Base-by-base conservation (phyloP, 2,329 filamentous ascomycete genomes). In the Dendrostoma leiphaemia region DNA sequence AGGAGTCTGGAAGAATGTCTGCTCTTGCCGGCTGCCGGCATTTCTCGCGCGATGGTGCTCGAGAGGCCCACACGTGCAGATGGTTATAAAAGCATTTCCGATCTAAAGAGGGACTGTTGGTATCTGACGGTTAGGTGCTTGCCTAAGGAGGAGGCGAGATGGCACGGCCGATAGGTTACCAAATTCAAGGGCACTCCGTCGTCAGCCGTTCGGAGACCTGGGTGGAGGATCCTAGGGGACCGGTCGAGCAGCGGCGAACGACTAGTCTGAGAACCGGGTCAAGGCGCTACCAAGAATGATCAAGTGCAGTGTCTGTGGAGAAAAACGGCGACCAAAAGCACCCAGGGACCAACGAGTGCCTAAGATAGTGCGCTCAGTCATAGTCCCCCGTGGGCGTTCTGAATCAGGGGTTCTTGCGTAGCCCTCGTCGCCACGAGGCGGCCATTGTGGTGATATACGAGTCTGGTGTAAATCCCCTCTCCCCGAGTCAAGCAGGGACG, bases 281-380 rank as follows among this genome's bases (percentile, higher is more conserved):
- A 28, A 48, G 46, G 46, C 54, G 51, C 51, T 41, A 28, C 50
- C 43, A 34, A 54, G 51, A 47, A 53, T 21, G 28, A 24, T 41
- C 34, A 49, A 57, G 46, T 31, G 28, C 23, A 50, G 38, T 26
- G 51, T 57, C 50, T 57, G 54, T 57, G 50, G 40, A 24, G 46
- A 31, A 37, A 26, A 26, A 41, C 46, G 44, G 46, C 45, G 46
- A 44, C 37, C n/a, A 21, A 12, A 47, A 24, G 41, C 26, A 28
- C 29, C 43, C 46, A 53, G 46, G 43, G 34, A 37, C 26, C 45
- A 34, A 49, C 45, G 24, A 28, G 31, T 10, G 28, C 34, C 45
- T 46, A 38, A 31, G 37, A 32, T 46, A 46, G 47, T 51, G 47
- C 40, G 38, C 21, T 32, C 8, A n/a, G 3, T 50, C 40, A 40